Conservation (phyloP, 2,329 filamentous ascomycete genomes). For the Ilyonectria mors-panacis region DNA sequence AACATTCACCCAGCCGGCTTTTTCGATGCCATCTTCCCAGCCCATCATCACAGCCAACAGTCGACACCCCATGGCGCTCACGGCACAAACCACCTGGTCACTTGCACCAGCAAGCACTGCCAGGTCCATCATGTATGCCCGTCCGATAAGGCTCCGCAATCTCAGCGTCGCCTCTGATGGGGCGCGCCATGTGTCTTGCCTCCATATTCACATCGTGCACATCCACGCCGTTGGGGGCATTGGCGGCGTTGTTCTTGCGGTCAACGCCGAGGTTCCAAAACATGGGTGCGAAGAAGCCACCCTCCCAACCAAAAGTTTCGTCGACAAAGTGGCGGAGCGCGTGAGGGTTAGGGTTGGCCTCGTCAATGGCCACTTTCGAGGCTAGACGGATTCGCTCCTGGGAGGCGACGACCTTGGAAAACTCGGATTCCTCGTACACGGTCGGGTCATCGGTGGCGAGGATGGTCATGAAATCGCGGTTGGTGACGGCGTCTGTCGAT, state of each 20-base stretch:
- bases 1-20: conserved; percentile 82
- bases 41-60: conserved; percentile 89
- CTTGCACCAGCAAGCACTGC: conserved; percentile 78
- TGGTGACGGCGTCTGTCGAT: conserved; percentile 53
- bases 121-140: conserved; percentile 88
- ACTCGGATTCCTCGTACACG: conserved; percentile 77
- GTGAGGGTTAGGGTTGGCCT: conserved; percentile 59
- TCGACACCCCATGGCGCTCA: conserved; percentile 80
- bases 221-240: conserved; percentile 49
- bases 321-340: conserved; percentile 78
- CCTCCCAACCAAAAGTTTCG: conserved; percentile 87
- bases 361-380: conserved; percentile 67
- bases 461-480: conserved; percentile 66
- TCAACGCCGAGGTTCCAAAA: conserved; percentile 82
- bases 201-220: conserved; percentile 45
- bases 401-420: conserved; percentile 71
- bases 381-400: conserved; percentile 85
- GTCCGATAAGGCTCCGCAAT: conserved; percentile 80
- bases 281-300: conserved; percentile 85
- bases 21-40: conserved; percentile 77
- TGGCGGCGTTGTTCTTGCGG: conserved; percentile 58
- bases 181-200: conserved; percentile 44
- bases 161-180: conserved; percentile 71
- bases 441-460: conserved; percentile 87
- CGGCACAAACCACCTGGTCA: conserved; percentile 82